phyloP scores from a whole-genome alignment of 2,329 filamentous ascomycete genomes.

The Paecilomyces sp. region DNA sequence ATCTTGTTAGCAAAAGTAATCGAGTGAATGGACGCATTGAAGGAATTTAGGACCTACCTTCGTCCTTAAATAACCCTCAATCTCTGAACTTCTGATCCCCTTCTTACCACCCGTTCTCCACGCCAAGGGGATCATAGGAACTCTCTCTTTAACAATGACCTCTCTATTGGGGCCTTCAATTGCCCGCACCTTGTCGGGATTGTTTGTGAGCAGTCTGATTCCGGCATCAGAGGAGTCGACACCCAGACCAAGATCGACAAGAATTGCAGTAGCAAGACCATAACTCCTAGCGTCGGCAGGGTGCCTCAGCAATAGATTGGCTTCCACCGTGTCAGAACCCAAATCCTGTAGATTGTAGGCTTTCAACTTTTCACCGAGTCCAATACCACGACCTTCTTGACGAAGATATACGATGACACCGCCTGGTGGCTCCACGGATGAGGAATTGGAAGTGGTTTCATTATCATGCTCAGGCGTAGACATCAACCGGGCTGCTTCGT shows the following conservation, averaged over 20 bases:
- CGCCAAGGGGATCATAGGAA: constrained; percentile 90
- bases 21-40: background rate
- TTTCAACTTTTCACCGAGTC: constrained; percentile 90
- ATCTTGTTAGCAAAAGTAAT: background rate
- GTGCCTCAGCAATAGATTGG: constrained; percentile 82
- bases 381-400: constrained; percentile 93
- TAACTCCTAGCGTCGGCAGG: constrained; percentile 93
- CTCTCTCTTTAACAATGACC: constrained; percentile 77
- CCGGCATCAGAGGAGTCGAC: constrained; percentile 52
- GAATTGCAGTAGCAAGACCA: constrained; percentile 90
- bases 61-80: constrained; percentile 88
- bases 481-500: constrained; percentile 94
- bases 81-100: constrained; percentile 79
- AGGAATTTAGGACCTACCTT: constrained; percentile 59
- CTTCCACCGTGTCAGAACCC: constrained; percentile 95
- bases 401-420: constrained; percentile 94
- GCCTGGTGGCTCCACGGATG: constrained; percentile 52
- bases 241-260: constrained; percentile 71
- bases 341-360: constrained; percentile 97
- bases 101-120: constrained; percentile 74
- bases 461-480: constrained; percentile 48
- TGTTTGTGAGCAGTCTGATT: constrained; percentile 84
- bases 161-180: constrained; percentile 89
- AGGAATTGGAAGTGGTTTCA: constrained; percentile 13
- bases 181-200: constrained; percentile 91